These are phyloP conservation scores for Geotrichum fermentans DNA, from an alignment of 1,139 yeast species.

Conservation along the genomic window DNA sequence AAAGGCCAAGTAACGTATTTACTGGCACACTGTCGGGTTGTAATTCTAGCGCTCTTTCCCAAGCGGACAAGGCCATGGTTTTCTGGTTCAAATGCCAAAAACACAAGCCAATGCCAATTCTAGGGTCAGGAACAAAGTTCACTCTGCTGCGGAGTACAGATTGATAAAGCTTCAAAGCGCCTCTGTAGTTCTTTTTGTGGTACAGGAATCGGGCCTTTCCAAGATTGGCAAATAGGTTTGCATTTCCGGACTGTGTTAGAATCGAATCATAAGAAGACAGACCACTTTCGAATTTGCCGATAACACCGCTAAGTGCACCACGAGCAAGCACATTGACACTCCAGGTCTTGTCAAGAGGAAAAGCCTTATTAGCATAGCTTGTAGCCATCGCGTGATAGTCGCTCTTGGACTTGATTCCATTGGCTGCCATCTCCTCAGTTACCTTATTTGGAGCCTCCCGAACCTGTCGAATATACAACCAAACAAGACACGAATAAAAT, in stretches of 20 bases:
- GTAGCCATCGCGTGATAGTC: constrained; percentile 33
- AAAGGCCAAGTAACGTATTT: constrained; percentile 59
- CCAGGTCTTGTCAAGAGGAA: constrained; percentile 42
- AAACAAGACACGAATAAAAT: constrained; percentile 60
- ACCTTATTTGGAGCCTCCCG: constrained; percentile 38
- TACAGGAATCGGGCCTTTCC: constrained; percentile 82
- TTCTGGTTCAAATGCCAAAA: constrained; percentile 84
- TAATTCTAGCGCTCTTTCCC: constrained; percentile 74
- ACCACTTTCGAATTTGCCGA: constrained; percentile 57
- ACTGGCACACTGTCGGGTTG: constrained; percentile 61
- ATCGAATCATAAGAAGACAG: constrained; percentile 47
- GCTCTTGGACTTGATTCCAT: constrained; percentile 25
- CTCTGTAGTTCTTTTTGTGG: constrained; percentile 64
- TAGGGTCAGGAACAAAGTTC: constrained; percentile 72
- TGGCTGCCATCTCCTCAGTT: constrained; percentile 27
- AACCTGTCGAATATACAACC: constrained; percentile 62
- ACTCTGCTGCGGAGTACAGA: constrained; percentile 76
- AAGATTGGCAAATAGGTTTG: constrained; percentile 70
- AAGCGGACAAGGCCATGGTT: constrained; percentile 69
- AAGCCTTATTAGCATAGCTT: constrained; percentile 33
- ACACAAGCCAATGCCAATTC: constrained; percentile 92
- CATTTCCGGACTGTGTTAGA: constrained; percentile 37
- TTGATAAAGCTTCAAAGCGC: constrained; percentile 78
- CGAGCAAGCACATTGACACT: constrained; percentile 55
- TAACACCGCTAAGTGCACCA: constrained; percentile 50